phyloP scores from a whole-genome alignment of 441 rosid genomes.

The Mallotus japonicus region DNA sequence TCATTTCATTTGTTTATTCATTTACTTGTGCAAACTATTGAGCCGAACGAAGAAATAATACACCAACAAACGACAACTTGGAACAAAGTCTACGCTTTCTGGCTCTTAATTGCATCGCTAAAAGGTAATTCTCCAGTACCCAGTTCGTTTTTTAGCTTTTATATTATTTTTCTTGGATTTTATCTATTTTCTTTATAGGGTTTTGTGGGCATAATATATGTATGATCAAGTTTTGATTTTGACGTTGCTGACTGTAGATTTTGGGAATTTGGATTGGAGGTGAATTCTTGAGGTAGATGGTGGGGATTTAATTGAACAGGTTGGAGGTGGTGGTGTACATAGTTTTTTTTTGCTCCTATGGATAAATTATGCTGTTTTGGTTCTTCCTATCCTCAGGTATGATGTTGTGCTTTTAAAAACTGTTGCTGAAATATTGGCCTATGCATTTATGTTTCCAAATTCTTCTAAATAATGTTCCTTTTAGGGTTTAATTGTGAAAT shows the following conservation, averaged over 20 bases:
- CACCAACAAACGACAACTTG: constrained; percentile 21
- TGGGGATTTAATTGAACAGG: constrained; percentile 24
- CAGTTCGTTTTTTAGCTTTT: constrained; percentile 21
- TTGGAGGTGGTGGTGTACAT: constrained; percentile 23
- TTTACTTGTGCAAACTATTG: constrained; percentile 19
- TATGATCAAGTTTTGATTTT: constrained; percentile 22
- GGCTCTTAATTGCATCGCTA: constrained; percentile 20
- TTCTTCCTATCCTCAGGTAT: constrained; percentile 21
- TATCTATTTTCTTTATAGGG: neutral
- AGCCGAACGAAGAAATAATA: neutral
- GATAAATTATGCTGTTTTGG: constrained; percentile 61
- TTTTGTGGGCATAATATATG: too few species aligned
- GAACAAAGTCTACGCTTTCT: neutral
- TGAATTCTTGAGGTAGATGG: constrained; percentile 22
- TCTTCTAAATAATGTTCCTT: constrained; percentile 13
- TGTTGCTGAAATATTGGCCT: constrained; percentile 7
- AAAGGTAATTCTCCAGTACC: constrained; percentile 37
- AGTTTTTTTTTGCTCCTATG: constrained; percentile 41
- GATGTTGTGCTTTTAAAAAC: neutral
- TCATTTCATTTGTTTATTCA: too few species aligned
- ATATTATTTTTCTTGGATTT: constrained; percentile 20
- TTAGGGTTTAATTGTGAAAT: constrained; percentile 17
- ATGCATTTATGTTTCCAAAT: neutral
- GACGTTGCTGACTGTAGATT: constrained; percentile 37
- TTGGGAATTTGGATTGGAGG: constrained; percentile 22